Evolutionary conservation across 176 grass and related monocot species (phyloP), one percentile per base, ranked within the genome.

Genomic region (Carex cristatella): DNA sequence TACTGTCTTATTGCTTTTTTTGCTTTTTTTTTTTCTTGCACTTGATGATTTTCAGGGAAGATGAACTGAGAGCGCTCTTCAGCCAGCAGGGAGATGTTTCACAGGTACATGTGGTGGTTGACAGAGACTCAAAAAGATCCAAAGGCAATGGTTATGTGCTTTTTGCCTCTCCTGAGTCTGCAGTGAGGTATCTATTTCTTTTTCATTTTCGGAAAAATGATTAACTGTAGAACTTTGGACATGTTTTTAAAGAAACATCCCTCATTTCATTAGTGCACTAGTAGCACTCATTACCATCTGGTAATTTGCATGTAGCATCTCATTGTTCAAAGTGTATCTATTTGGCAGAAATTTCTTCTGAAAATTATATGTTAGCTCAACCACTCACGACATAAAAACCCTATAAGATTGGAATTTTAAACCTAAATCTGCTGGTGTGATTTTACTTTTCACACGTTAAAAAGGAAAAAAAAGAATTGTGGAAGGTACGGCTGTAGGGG

Each of bases 141-240:
- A 93, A 89, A 75, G 93, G 95, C 77, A 94, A 90, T 73, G 91
- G 89, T 23, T 98, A 98, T 89, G 92, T 94, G 35, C 89, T 95
- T 87, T 98, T 93, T 88, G 81, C 44, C 83, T 90, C 93, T 89
- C 91, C 93, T 27, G 93, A 98, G 40, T 98, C 89, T 89, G 95
- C 93, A 67, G 83, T 93, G 40, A 90, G 95, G 95, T 98, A 90
- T 92, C 68, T 67, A 19, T 87, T 65, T 23, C 5, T 15, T 23
- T 28, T 40, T 40, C 38, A 5, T 5, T 79, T 79, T 79, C 4
- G 18, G 44, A 32, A 80, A 40, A 54, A 86, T 81, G 40, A 16
- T 68, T 85, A 32, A 87, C 19, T 60, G 11, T 32, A 71, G 72
- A 6, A 16, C 59, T 73, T 11, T n/a, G 37, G 51, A 54, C 32